A percentile compares a stretch with the other conserved stretches of the same genome.
phyloP scores from a whole-genome alignment of 495 filamentous ascomycete species.

The Annulohypoxylon stygium region DNA sequence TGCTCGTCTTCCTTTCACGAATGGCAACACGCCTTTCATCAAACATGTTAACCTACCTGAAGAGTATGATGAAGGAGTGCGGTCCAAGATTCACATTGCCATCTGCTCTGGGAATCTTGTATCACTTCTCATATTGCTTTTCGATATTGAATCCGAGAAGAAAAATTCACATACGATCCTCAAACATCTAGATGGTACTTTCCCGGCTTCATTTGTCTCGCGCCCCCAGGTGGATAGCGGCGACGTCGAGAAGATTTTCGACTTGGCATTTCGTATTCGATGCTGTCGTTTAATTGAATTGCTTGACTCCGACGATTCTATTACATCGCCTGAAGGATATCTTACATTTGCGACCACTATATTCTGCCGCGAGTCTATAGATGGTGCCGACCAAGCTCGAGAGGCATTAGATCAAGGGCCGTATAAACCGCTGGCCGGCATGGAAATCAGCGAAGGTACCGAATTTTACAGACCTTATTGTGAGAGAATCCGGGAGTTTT shows the following conservation, averaged over 20 bases:
- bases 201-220: constrained; percentile 26
- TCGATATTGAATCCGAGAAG: constrained; percentile 25
- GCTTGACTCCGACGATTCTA: constrained; percentile 15
- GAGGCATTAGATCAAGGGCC: constrained; percentile 34
- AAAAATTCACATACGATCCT: constrained; percentile 24
- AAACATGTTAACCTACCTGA: constrained; percentile 32
- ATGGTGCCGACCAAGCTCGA: constrained; percentile 6
- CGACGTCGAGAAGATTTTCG: not conserved
- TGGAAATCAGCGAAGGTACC: constrained; percentile 20
- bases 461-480: constrained; percentile 3
- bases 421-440: constrained; percentile 33
- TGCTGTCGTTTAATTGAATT: constrained; percentile 33
- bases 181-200: constrained; percentile 39
- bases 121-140: constrained; percentile 40
- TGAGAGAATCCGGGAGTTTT: constrained; percentile 23
- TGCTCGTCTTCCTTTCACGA: constrained; percentile 38
- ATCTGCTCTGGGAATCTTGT: constrained; percentile 45
- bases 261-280: constrained; percentile 42
- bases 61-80: constrained; percentile 18
- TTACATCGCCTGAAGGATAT: constrained; percentile 17
- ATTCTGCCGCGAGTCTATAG: constrained; percentile 34
- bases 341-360: constrained; percentile 26
- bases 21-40: constrained; percentile 33
- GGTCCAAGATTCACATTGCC: constrained; percentile 25
- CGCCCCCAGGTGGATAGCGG: not conserved